Evolutionary conservation across 106 monocot genomes (phyloP).

Genomic region (Hemerocallis citrina): DNA sequence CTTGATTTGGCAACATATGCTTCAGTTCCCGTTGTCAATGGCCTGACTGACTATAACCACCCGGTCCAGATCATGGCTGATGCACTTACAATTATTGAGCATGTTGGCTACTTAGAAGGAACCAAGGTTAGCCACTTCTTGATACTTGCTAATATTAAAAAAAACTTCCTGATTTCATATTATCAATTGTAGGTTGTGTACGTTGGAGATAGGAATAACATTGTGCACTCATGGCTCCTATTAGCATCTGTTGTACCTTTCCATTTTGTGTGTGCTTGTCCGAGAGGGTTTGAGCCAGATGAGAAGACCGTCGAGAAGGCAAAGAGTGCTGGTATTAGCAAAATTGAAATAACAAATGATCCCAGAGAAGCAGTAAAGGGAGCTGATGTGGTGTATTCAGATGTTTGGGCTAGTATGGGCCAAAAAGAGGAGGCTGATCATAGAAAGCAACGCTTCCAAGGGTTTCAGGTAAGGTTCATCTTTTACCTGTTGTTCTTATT

Average conservation of each 20-base stretch:
- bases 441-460: slow-evolving; percentile 73
- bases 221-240: slow-evolving; percentile 96
- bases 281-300: slow-evolving; percentile 93
- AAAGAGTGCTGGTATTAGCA: slow-evolving; percentile 74
- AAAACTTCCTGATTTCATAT: neutral
- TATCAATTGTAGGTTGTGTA: slow-evolving; percentile 66
- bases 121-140: slow-evolving; percentile 54
- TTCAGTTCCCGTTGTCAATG: slow-evolving; percentile 85
- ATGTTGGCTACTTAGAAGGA: slow-evolving; percentile 80
- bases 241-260: slow-evolving; percentile 74
- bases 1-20: slow-evolving; percentile 86
- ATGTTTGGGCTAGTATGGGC: slow-evolving; percentile 99
- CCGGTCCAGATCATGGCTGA: slow-evolving; percentile 99
- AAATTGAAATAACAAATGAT: slow-evolving; percentile 83
- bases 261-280: slow-evolving; percentile 97
- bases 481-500: neutral
- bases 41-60: slow-evolving; percentile 95
- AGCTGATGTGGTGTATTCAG: slow-evolving; percentile 93
- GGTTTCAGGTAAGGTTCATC: slow-evolving; percentile 64
- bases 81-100: slow-evolving; percentile 89
- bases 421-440: slow-evolving; percentile 87
- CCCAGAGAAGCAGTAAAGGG: slow-evolving; percentile 69
- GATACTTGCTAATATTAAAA: neutral
- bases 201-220: slow-evolving; percentile 98
- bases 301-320: slow-evolving; percentile 77